Evolutionary conservation across 129 eudicot genomes (phyloP).

Genomic region (Saposhnikovia divaricata): DNA sequence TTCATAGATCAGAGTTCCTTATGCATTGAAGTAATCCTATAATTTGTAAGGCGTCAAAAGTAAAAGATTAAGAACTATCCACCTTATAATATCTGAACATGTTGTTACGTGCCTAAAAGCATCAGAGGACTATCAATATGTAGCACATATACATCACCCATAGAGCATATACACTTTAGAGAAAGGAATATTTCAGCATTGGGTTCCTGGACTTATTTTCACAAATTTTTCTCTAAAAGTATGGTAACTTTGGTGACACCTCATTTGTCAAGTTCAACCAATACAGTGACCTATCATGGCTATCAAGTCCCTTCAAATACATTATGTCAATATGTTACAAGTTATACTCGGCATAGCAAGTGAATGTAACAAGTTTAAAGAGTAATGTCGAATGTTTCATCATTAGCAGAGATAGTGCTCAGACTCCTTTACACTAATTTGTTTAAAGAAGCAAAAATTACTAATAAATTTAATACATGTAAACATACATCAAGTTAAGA

Average conservation of each 20-base stretch:
- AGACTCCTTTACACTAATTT: background rate
- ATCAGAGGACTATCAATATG: background rate
- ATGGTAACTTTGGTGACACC: background rate
- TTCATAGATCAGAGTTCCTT: background rate
- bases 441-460: background rate
- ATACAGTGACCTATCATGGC: background rate
- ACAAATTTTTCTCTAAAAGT: background rate
- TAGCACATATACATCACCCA: background rate
- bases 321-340: background rate
- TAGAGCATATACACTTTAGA: background rate
- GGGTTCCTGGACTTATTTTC: background rate
- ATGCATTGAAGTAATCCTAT: background rate
- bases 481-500: background rate
- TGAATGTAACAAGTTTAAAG: background rate
- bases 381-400: background rate
- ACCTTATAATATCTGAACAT: background rate
- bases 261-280: background rate
- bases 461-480: background rate
- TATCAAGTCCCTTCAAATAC: background rate
- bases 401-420: background rate
- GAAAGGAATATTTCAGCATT: background rate
- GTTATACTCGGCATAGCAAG: background rate
- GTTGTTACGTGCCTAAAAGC: background rate
- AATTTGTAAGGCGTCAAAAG: background rate
- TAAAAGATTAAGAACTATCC: background rate